Evolutionary conservation across 2,329 filamentous ascomycete species (phyloP).

Genomic region (Basipetospora chlamydospora): DNA sequence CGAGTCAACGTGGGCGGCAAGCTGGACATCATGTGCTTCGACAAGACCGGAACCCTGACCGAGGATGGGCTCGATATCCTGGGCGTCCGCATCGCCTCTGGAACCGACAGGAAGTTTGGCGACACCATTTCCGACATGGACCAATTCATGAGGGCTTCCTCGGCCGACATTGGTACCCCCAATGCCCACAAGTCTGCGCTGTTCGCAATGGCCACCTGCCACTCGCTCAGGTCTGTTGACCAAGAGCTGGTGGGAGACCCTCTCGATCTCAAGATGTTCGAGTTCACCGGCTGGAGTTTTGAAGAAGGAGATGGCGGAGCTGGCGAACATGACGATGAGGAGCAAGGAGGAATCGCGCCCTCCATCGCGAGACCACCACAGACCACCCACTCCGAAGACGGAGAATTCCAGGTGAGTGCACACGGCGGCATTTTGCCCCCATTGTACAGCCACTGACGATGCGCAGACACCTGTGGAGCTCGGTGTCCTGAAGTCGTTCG

Average conservation of each 20-base stretch:
- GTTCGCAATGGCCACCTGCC: constrained; percentile 94
- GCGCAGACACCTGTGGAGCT: constrained; percentile 60
- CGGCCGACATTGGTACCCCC: background rate
- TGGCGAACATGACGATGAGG: constrained; percentile 54
- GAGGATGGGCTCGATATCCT: constrained; percentile 93
- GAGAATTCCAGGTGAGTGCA: too few relatives aligned
- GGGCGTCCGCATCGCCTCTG: constrained; percentile 65
- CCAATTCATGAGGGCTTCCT: background rate
- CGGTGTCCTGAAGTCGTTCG: constrained; percentile 80
- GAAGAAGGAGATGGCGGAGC: constrained; percentile 68
- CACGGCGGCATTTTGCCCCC: too few relatives aligned
- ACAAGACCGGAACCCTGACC: constrained; percentile 96
- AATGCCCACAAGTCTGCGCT: constrained; percentile 40
- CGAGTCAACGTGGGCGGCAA: constrained; percentile 95
- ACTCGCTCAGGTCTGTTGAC: constrained; percentile 77
- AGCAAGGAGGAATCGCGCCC: constrained; percentile 64
- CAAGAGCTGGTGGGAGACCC: constrained; percentile 85
- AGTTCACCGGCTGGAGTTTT: constrained; percentile 86
- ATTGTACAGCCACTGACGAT: too few relatives aligned
- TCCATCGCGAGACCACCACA: constrained; percentile 71
- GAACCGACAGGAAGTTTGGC: constrained; percentile 48
- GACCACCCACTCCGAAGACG: too few relatives aligned
- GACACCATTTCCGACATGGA: constrained; percentile 49
- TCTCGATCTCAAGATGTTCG: constrained; percentile 95
- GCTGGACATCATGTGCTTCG: constrained; percentile 90